phyloP scores from a whole-genome alignment of 208 protist species.

The Leishmania tarentolae region DNA sequence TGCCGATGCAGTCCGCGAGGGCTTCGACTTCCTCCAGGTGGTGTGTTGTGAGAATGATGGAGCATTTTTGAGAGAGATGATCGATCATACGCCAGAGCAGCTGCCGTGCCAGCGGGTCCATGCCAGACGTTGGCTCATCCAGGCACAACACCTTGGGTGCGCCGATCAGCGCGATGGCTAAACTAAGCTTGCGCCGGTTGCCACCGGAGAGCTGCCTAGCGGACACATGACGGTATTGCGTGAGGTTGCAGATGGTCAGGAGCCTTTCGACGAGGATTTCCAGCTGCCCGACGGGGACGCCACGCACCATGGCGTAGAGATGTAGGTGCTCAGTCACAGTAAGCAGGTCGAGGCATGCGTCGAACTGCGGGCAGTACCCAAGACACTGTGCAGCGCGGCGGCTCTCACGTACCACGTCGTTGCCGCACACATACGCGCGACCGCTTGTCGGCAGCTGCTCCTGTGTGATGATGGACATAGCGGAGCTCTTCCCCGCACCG shows the following conservation, averaged over 20 bases:
- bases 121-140: conserved; percentile 77
- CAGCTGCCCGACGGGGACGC: conserved; percentile 34
- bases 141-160: conserved; percentile 63
- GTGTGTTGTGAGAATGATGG: conserved; percentile 90
- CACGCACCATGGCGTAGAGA: conserved; percentile 86
- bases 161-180: conserved; percentile 81
- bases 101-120: conserved; percentile 68
- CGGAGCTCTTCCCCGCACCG: conserved; percentile 87
- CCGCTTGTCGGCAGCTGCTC: conserved; percentile 72
- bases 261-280: conserved; percentile 36
- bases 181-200: conserved; percentile 77
- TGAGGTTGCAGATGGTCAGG: conserved; percentile 34
- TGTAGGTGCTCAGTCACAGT: conserved; percentile 92
- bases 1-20: conserved; percentile 79
- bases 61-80: conserved; percentile 46
- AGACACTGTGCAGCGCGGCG: conserved; percentile 54
- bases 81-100: conserved; percentile 75
- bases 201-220: conserved; percentile 55
- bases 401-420: conserved; percentile 52
- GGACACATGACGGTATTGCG: conserved; percentile 38
- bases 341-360: conserved; percentile 91
- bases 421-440: conserved; percentile 48
- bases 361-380: conserved; percentile 96
- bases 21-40: conserved; percentile 93
- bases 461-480: conserved; percentile 80